phyloP scores from a whole-genome alignment of 768 basidiomycete genomes.

The Naematelia aurantialba region DNA sequence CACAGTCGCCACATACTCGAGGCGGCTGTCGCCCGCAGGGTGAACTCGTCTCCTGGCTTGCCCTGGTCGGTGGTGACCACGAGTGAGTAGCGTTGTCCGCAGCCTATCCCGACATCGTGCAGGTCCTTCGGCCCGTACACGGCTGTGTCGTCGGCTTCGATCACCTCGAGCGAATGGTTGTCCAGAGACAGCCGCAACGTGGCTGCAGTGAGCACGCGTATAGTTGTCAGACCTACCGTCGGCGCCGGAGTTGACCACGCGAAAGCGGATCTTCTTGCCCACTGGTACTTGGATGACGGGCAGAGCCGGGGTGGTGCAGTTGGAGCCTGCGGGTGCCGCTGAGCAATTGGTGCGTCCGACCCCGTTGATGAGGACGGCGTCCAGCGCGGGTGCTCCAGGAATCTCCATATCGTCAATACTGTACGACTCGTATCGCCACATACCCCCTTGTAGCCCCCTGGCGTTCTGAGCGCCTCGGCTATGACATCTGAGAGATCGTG shows the following conservation, averaged over 20 bases:
- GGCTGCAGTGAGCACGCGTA: not conserved
- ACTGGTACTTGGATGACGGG: slow-evolving; percentile 20
- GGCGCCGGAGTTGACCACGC: slow-evolving; percentile 23
- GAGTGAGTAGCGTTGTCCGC: slow-evolving; percentile 32
- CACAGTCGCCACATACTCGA: slow-evolving; percentile 1
- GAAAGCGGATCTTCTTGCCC: slow-evolving; percentile 20
- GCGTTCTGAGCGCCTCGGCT: slow-evolving; percentile 14
- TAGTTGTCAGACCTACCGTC: slow-evolving; percentile 14
- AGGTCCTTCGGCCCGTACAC: slow-evolving; percentile 12
- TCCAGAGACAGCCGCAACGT: slow-evolving; percentile 24
- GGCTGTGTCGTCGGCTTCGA: slow-evolving; percentile 33
- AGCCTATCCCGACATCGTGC: slow-evolving; percentile 23
- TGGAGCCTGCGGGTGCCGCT: not conserved
- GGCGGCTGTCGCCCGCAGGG: slow-evolving; percentile 14
- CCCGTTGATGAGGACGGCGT: slow-evolving; percentile 31
- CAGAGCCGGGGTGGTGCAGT: slow-evolving; percentile 11
- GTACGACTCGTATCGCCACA: not conserved
- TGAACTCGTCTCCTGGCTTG: slow-evolving; percentile 24
- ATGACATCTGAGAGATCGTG: slow-evolving; percentile 19
- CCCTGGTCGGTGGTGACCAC: slow-evolving; percentile 27
- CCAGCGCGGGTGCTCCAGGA: slow-evolving; percentile 16
- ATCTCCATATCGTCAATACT: slow-evolving; percentile 9
- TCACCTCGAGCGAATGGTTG: slow-evolving; percentile 16
- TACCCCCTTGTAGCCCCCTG: slow-evolving; percentile 26
- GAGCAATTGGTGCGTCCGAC: slow-evolving; percentile 19